These are phyloP conservation scores for Endoconidiophora polonica DNA, from an alignment of 2,329 filamentous ascomycete species.

Conservation along the genomic window DNA sequence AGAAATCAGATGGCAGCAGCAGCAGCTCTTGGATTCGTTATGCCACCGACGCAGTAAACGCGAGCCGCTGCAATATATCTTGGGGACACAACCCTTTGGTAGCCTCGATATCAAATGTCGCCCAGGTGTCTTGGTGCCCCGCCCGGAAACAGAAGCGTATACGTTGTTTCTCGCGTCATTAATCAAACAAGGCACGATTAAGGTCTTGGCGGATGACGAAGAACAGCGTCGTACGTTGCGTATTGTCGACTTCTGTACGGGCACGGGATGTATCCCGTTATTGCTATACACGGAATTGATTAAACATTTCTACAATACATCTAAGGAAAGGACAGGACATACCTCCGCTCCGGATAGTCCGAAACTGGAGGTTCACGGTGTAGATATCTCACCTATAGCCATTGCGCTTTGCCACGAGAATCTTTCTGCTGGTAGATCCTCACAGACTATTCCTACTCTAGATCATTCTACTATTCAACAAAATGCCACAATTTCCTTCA, in stretches of 20 bases:
- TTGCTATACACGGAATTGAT: slow-evolving; percentile 49
- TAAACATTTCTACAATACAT: slow-evolving; percentile 12
- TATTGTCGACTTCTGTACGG: slow-evolving; percentile 76
- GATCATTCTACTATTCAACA: too few relatives aligned
- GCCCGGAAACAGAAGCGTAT: slow-evolving; percentile 60
- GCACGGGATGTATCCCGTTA: slow-evolving; percentile 78
- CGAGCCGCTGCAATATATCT: slow-evolving; percentile 72
- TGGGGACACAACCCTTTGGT: slow-evolving; percentile 81
- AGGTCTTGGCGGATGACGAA: neutral
- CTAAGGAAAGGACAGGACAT: too few relatives aligned
- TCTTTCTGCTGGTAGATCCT: slow-evolving; percentile 20
- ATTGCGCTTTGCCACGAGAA: slow-evolving; percentile 52
- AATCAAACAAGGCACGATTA: neutral
- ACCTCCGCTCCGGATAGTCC: slow-evolving; percentile 15
- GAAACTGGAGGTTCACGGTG: slow-evolving; percentile 41
- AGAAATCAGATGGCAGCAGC: neutral
- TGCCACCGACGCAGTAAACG: slow-evolving; percentile 24
- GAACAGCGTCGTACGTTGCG: slow-evolving; percentile 26
- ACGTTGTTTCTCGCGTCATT: slow-evolving; percentile 33
- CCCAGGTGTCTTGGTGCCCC: slow-evolving; percentile 70
- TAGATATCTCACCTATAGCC: slow-evolving; percentile 56
- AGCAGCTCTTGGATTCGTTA: neutral
- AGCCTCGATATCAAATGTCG: slow-evolving; percentile 60
- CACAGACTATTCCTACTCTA: slow-evolving; percentile 14
- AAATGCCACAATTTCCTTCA: slow-evolving; percentile 24